These are phyloP conservation scores for Ettlia oleoabundans DNA, from an alignment of 139 green algal species.

Conservation along the genomic window DNA sequence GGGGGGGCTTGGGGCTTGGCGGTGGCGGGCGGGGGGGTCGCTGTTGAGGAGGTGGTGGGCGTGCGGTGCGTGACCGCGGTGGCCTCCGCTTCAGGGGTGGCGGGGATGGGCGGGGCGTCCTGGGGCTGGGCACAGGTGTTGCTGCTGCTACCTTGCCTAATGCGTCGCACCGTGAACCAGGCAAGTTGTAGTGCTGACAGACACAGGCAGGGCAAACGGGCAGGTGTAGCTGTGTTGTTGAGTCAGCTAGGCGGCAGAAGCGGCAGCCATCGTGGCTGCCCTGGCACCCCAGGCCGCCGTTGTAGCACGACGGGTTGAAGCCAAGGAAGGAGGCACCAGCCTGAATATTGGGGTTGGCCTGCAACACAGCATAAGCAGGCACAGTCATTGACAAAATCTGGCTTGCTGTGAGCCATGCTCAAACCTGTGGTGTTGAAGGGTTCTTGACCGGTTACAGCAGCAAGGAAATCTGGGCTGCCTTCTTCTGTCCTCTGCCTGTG, in stretches of 20 bases:
- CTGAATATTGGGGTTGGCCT: neutral
- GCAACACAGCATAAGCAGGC: neutral
- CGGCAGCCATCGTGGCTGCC: neutral
- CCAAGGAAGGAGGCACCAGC: neutral
- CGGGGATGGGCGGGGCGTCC: too few relatives aligned
- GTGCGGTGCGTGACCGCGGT: neutral
- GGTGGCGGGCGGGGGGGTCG: neutral
- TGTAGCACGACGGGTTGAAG: neutral
- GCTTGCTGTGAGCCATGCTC: too few relatives aligned
- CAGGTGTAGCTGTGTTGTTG: neutral
- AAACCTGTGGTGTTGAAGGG: too few relatives aligned
- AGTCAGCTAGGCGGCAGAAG: neutral
- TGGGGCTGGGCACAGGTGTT: too few relatives aligned
- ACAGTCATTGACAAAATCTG: neutral
- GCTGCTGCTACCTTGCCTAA: neutral
- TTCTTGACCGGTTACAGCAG: too few relatives aligned
- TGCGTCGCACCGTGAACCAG: neutral
- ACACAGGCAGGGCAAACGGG: neutral
- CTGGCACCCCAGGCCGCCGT: neutral
- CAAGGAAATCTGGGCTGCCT: too few relatives aligned
- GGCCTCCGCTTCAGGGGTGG: too few relatives aligned
- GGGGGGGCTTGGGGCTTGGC: neutral
- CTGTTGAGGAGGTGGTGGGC: neutral
- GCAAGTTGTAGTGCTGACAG: neutral
- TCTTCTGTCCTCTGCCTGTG: neutral